Evolutionary conservation across 768 basidiomycete species (phyloP), one percentile per base, ranked within the genome.

Genomic region (Phanerochaete carnosa): DNA sequence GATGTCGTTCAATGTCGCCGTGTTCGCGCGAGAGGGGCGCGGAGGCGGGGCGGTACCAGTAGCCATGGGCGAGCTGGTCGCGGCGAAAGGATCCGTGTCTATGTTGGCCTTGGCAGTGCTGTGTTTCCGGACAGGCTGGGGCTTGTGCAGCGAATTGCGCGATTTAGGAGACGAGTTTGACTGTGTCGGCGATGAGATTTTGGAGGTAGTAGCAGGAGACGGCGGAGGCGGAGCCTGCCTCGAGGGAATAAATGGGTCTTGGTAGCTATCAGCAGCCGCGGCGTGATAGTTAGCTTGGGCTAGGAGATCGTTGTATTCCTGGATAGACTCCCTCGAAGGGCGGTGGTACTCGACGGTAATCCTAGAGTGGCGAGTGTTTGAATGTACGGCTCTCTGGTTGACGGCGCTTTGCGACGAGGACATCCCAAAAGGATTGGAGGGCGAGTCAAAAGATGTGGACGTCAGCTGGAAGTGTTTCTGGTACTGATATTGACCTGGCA

Each of bases 21-120:
- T 94, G 72, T 94, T 94, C 61, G 88, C 89, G 59, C 92, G 83
- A 49, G 90, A 92, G 0, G 92, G 92, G 46, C 92, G 83, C 1
- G 88, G 86, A 9, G 92, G 92, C 1, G 90, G 85, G 0, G 84
- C 75, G 2, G 75, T 71, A 62, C 78, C 70, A 39, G 65, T 70
- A 39, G 65, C 71, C 71, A 75, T 73, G 66, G 71, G 23, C 52
- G 64, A 46, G 33, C 3, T 57, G 64, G 57, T 54, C 75, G 73
- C 62, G 13, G 84, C 84, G 68, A 87, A 87, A 1, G 86, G 86
- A 74, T 88, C 86, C 75, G 75, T 70, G 68, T 85, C 82, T 64
- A 77, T 65, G 65, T 74, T 74, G 54, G 74, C 60, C 32, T 70
- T 68, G 46, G 73, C 65, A 1, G 73, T 53, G 66, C 79, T 81